Base-by-base conservation (phyloP, 148 eudicot species). In the Spergularia marina region DNA sequence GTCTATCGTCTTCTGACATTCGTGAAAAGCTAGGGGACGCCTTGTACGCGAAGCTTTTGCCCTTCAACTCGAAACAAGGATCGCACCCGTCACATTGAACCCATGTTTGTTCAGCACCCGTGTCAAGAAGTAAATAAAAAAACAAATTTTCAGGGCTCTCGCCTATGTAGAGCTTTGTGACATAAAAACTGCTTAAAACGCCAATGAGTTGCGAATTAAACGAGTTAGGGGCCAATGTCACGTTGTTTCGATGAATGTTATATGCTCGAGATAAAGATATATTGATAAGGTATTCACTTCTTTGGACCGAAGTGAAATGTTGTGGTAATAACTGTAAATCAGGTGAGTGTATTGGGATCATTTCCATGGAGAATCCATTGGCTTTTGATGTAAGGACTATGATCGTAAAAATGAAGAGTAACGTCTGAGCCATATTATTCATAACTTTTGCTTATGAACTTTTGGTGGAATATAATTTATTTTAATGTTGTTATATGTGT, bases 81-180 rank as follows among this genome's bases (percentile, higher is more conserved):
- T 53, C 7, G 30, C 77, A 75, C 3, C 78, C 72, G 1, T 40
- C 16, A 14, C 78, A 75, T 67, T 75, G 78, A 21, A 68, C 44
- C 79, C 79, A 76, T 23, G 79, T 58, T 5, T 44, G 65, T 4
- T 13, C 41, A 5, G 34, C 30, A 10, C 73, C 73, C 0, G 73
- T 68, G 36, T 76, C 78, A 12, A 75, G 11, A 36, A 66, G 40
- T 53, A 66, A n/a, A 21, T 5, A 40, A 21, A 72, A n/a, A 1
- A 51, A 12, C 20, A 20, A 18, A 12, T 8, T 12, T 12, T 18
- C 55, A 0, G 20, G 7, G 1, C 68, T 57, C 13, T 5, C 36
- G 12, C 79, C 74, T 13, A 70, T 25, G 6, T 15, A 10, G 10
- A 77, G 30, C 13, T 49, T 39, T 10, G 74, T 69, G 18, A 60